Conservation (phyloP, 768 basidiomycete genomes). For the Termitomyces sp. region DNA sequence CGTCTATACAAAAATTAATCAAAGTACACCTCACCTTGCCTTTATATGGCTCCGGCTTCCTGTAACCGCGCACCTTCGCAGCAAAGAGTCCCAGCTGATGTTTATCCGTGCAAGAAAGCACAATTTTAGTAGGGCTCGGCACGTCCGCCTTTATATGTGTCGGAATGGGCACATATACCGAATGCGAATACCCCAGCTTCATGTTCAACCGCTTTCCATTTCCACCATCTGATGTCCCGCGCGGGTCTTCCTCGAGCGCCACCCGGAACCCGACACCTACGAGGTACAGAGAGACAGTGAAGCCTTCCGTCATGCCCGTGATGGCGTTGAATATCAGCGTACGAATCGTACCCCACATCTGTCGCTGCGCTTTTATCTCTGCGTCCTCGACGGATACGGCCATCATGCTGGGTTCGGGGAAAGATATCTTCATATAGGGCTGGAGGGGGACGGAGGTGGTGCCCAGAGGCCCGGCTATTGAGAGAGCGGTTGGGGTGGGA, state of each 20-base stretch:
- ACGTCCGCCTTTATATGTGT: conserved; percentile 75
- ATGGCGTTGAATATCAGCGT: conserved; percentile 89
- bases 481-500: conserved; percentile 32
- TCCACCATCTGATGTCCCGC: conserved; percentile 50
- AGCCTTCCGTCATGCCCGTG: conserved; percentile 84
- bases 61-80: conserved; percentile 74
- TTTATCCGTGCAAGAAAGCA: conserved; percentile 82
- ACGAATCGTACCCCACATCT: conserved; percentile 94
- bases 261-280: conserved; percentile 96
- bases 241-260: conserved; percentile 75
- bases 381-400: conserved; percentile 60
- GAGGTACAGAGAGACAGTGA: conserved; percentile 75
- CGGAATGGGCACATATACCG: conserved; percentile 80
- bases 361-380: conserved; percentile 68
- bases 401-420: conserved; percentile 32
- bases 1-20: neutral
- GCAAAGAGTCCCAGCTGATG: conserved; percentile 84
- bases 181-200: conserved; percentile 91
- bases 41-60: conserved; percentile 95
- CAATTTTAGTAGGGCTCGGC: conserved; percentile 78
- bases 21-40: conserved; percentile 69
- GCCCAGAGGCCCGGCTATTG: conserved; percentile 42
- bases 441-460: conserved; percentile 41
- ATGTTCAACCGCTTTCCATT: conserved; percentile 73
- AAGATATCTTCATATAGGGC: conserved; percentile 40